These are phyloP conservation scores for Fusarium coffeatum DNA, from an alignment of 2,329 filamentous ascomycete genomes.

Conservation along the genomic window DNA sequence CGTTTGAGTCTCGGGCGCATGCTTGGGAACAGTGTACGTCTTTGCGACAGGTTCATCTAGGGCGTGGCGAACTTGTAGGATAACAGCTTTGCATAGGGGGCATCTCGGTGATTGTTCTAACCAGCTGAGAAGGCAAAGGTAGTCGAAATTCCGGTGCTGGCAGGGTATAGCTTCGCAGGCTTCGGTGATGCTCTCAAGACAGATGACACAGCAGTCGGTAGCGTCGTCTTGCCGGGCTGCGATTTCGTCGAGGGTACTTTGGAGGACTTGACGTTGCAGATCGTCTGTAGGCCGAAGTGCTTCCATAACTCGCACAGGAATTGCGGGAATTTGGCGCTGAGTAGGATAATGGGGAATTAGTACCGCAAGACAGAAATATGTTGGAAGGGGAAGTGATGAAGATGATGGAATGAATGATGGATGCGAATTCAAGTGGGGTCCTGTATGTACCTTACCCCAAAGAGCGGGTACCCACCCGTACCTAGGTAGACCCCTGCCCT, in stretches of 20 bases:
- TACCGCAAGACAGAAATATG: background rate
- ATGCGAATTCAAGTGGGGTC: conserved; percentile 12
- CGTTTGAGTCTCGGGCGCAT: background rate
- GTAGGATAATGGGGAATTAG: background rate
- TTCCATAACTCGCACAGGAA: conserved; percentile 38
- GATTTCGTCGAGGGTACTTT: conserved; percentile 59
- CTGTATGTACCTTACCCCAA: background rate
- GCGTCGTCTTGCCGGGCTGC: conserved; percentile 44
- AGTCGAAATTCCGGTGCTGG: conserved; percentile 85
- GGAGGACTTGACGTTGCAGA: conserved; percentile 57
- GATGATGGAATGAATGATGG: conserved; percentile 1
- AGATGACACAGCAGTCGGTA: conserved; percentile 80
- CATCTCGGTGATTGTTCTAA: conserved; percentile 77
- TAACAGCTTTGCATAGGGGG: conserved; percentile 77
- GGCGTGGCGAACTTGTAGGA: conserved; percentile 73
- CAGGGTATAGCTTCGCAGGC: conserved; percentile 80
- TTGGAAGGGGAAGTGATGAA: conserved; percentile 7
- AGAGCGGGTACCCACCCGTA: background rate
- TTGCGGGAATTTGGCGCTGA: background rate
- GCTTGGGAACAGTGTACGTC: conserved; percentile 67
- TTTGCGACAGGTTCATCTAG: conserved; percentile 60
- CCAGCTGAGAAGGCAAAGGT: conserved; percentile 86
- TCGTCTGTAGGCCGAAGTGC: conserved; percentile 37
- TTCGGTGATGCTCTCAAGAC: conserved; percentile 80
- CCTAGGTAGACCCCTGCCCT: background rate